These are phyloP conservation scores for Glycyrrhiza uralensis DNA, from an alignment of 306 rosid species.

Conservation along the genomic window DNA sequence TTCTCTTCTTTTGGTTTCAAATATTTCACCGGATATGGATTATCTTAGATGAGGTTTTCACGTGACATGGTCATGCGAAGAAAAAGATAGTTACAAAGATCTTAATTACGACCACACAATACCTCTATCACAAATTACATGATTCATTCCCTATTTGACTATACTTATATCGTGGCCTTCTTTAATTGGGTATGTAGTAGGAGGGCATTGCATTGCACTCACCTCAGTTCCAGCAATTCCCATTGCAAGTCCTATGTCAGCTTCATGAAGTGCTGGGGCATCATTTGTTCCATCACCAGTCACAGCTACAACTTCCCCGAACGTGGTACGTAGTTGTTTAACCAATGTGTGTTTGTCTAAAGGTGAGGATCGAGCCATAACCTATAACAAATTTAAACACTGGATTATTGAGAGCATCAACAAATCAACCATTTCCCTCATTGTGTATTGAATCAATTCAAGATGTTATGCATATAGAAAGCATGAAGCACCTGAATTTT, in stretches of 20 bases:
- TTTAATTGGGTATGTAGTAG: not conserved
- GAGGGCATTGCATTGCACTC: conserved; percentile 24
- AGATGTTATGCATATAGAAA: not conserved
- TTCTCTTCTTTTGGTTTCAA: conserved; percentile 5
- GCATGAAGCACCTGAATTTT: conserved; percentile 71
- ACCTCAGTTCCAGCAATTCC: conserved; percentile 99
- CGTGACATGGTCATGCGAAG: not conserved
- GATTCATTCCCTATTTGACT: not conserved
- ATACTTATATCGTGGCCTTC: not conserved
- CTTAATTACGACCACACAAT: not conserved
- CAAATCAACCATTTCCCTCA: not conserved
- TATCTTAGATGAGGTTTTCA: not conserved
- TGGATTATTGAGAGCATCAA: conserved; percentile 18
- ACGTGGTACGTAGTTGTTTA: conserved; percentile 79
- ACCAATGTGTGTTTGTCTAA: conserved; percentile 89
- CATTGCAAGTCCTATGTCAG: conserved; percentile 99
- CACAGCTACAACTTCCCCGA: conserved; percentile 92
- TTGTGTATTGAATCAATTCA: not conserved
- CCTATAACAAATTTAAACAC: conserved; percentile 38
- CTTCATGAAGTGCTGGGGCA: conserved; percentile 99
- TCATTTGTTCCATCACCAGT: conserved; percentile 99
- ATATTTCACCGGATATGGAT: not conserved
- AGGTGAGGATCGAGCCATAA: conserved; percentile 98
- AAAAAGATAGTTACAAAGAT: not conserved
- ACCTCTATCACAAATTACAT: not conserved